Base-by-base conservation (phyloP, 1,284 basidiomycete species). In the Pseudozyma hubeiensis region DNA sequence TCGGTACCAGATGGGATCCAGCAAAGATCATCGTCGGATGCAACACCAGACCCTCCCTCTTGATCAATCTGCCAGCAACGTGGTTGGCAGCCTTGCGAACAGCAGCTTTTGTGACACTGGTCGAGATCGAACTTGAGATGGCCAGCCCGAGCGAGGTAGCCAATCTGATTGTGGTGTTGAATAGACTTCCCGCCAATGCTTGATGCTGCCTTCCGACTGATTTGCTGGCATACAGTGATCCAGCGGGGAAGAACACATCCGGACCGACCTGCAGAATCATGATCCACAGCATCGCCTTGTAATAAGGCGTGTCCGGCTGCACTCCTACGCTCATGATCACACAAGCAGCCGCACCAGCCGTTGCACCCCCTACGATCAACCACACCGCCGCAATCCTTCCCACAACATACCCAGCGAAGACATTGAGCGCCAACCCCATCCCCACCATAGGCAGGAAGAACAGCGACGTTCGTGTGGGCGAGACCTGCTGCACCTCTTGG, bases 241-340 rank as follows among this genome's bases (percentile, higher is more conserved):
- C 76, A 8, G 68, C 69, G 0, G 78, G 74, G 63, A 76, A 80
- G 52, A 78, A 76, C 37, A 75, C 48, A 40, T 83, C 81, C 1
- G 80, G 65, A 1, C 58, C 75, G 1, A 79, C 76, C 11, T 71
- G 55, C 17, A 92, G 77, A 67, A 91, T 87, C 40, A 92, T 89
- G 0, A 90, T 89, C 5, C 92, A 91, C 86, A 96, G 94, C 14
- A 90, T 90, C 61, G 88, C 91, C 1, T 89, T 89, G 92, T 92
- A 94, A 83, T 91, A 96, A 0, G 89, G 84, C 4, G 87, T 87
- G 4, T 86, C 67, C 0, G 90, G 88, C 14, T 88, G 79, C 62
- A 93, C 90, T 6, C 92, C 80, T 0, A 92, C 91, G 71, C 93
- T 91, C 4, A 94, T 86, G 34, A 80, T 73, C 19, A 89, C 53